These are phyloP conservation scores for Puccinia coronata DNA, from an alignment of 1,284 basidiomycete species.

Conservation along the genomic window DNA sequence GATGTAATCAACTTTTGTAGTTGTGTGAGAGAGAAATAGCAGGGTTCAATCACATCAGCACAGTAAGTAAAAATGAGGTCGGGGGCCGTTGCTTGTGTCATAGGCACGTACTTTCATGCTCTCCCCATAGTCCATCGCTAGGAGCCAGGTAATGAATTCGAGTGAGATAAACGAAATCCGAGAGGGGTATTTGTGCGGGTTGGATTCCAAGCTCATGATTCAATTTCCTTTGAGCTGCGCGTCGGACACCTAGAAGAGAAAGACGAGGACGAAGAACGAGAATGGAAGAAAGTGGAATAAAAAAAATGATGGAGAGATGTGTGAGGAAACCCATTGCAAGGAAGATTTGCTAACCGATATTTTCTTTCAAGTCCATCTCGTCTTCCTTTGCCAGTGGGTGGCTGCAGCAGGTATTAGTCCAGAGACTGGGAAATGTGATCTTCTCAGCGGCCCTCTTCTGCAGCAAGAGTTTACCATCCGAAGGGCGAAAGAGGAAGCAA, in stretches of 20 bases:
- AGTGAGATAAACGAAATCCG: slow-evolving; percentile 91
- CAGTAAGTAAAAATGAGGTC: too few relatives aligned
- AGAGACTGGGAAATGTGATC: slow-evolving; percentile 99
- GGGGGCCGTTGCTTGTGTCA: too few relatives aligned
- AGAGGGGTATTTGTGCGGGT: slow-evolving; percentile 68
- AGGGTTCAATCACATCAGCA: background rate
- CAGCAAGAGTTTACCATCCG: slow-evolving; percentile 88
- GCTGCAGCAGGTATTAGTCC: slow-evolving; percentile 99
- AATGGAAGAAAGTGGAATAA: background rate
- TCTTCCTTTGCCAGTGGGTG: slow-evolving; percentile 77
- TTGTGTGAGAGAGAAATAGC: background rate
- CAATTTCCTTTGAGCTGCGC: slow-evolving; percentile 90
- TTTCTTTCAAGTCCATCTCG: slow-evolving; percentile 72
- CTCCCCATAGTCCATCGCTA: slow-evolving; percentile 89
- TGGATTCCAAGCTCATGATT: slow-evolving; percentile 97
- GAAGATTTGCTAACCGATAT: slow-evolving; percentile 65
- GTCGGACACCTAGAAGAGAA: slow-evolving; percentile 65
- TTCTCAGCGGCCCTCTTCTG: slow-evolving; percentile 95
- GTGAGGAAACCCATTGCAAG: background rate
- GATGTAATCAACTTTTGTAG: slow-evolving; percentile 87
- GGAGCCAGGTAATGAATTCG: slow-evolving; percentile 97
- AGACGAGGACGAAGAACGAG: background rate
- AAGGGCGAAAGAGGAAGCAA: slow-evolving; percentile 91
- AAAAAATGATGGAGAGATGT: slow-evolving; percentile 6
- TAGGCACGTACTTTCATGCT: slow-evolving; percentile 83